Evolutionary conservation across 495 filamentous ascomycete genomes (phyloP), one percentile per base, ranked within the genome.

Genomic region (Penicillium coffeae): DNA sequence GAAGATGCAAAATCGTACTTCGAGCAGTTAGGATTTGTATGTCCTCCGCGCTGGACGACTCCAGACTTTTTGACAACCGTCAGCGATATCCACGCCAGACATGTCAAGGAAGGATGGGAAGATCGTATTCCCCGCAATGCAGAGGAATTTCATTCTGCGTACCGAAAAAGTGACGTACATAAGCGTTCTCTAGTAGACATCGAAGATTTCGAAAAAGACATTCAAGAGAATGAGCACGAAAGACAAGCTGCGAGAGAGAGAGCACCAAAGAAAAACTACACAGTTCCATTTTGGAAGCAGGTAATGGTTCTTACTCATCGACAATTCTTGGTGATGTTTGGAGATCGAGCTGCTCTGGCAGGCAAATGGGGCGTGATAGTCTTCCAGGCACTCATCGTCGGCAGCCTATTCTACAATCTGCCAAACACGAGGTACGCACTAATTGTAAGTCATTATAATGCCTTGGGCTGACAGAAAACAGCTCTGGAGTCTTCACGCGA

Each of bases 371-470:
- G 73, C 16, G 80, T 80, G 36, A 80, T 87, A 34, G 50, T 88
- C 21, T 85, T 89, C 63, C 83, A 88, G 54, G 81, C 84, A 19
- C 66, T 93, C 5, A 87, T 95, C 44, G 77, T 90, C 15, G 88
- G 89, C 32, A 85, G 80, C 48, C 58, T 90, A 9, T 94, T 91
- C 59, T 92, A 80, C 64, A 71, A 90, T 36, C 75, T 84, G 1
- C 85, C 85, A 0, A 45, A 72, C 8, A 87, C 82, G 10, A 74
- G 71, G 66, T 56, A 63, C 21, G 64, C 48, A 2, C 3, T 3
- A 1, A 12, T 42, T 5, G 20, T 5, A 18, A 30, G 5, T 14
- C 2, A n/a, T 7, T 2, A 18, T 18, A 25, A 35, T 4, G n/a
- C 21, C 18, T 39, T 9, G 8, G 3, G 5, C 47, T 50, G 10